phyloP scores from a whole-genome alignment of 2,329 filamentous ascomycete species.

The Fusarium solani-melongenae region DNA sequence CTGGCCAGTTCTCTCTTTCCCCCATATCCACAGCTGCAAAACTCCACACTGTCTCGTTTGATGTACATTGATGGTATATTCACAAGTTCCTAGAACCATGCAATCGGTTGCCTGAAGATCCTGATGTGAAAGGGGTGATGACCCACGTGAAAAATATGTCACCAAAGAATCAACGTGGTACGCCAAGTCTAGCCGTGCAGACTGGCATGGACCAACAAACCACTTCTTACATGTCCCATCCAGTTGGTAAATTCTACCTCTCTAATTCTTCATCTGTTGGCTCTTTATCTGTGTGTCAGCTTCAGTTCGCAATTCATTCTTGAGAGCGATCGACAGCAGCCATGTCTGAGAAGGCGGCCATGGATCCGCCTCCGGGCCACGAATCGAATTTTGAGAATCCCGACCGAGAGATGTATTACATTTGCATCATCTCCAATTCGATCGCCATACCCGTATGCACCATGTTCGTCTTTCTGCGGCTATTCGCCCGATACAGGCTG shows the following conservation, averaged over 20 bases:
- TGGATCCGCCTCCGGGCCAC: conserved; percentile 23
- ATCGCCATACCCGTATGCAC: conserved; percentile 23
- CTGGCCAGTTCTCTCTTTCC: background rate
- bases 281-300: background rate
- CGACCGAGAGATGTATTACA: conserved; percentile 20
- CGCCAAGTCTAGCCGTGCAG: background rate
- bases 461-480: conserved; percentile 8
- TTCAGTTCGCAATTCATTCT: background rate
- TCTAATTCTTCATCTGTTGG: background rate
- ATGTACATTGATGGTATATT: background rate
- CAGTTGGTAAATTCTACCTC: background rate
- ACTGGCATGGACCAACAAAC: background rate
- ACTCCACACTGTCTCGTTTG: background rate
- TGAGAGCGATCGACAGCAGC: background rate
- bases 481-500: conserved; percentile 22
- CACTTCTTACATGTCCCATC: background rate
- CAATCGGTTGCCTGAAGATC: background rate
- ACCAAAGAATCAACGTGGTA: background rate
- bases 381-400: conserved; percentile 26
- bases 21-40: background rate
- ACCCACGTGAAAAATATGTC: background rate
- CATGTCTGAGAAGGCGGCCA: conserved; percentile 19
- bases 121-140: background rate
- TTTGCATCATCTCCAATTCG: conserved; percentile 13
- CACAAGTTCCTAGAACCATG: background rate